Percentiles rank a stretch among this genome's conserved stretches.
These are phyloP conservation scores for Kodamaea plutei DNA, from an alignment of 1,139 yeast genomes.

Conservation along the genomic window DNA sequence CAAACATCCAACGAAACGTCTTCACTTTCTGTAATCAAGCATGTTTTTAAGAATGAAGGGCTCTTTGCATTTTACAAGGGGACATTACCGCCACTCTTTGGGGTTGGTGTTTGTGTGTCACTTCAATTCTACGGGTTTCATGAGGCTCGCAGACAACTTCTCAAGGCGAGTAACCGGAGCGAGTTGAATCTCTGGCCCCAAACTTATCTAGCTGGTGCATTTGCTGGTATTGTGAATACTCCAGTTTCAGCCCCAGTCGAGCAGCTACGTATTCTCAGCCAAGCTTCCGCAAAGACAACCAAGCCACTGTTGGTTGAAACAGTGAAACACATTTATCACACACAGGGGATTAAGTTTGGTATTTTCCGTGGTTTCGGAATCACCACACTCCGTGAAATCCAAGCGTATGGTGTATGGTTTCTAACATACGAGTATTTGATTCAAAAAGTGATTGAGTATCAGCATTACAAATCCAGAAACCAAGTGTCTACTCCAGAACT, in stretches of 20 bases:
- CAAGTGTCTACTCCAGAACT: conserved; percentile 61
- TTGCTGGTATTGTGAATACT: conserved; percentile 74
- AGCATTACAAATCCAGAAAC: conserved; percentile 38
- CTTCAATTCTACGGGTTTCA: conserved; percentile 75
- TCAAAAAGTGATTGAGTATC: conserved; percentile 31
- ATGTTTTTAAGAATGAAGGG: conserved; percentile 60
- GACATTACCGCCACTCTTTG: conserved; percentile 43
- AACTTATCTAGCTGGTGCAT: conserved; percentile 68
- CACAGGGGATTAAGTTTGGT: conserved; percentile 48
- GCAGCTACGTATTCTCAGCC: conserved; percentile 68
- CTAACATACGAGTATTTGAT: conserved; percentile 64
- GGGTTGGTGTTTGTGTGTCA: conserved; percentile 73
- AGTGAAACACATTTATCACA: conserved; percentile 38
- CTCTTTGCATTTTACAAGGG: conserved; percentile 54
- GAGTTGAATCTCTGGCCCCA: conserved; percentile 54
- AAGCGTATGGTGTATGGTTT: conserved; percentile 84
- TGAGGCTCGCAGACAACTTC: conserved; percentile 63
- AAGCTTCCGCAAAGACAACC: conserved; percentile 45
- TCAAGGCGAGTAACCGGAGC: conserved; percentile 24
- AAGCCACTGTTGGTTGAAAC: conserved; percentile 41
- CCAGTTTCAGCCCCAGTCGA: conserved; percentile 74
- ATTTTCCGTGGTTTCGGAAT: conserved; percentile 58
- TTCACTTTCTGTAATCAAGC: conserved; percentile 47
- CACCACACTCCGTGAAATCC: conserved; percentile 64
- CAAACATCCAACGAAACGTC: conserved; percentile 44